phyloP scores from a whole-genome alignment of 2,329 filamentous ascomycete species.

The Huntiella savannae region DNA sequence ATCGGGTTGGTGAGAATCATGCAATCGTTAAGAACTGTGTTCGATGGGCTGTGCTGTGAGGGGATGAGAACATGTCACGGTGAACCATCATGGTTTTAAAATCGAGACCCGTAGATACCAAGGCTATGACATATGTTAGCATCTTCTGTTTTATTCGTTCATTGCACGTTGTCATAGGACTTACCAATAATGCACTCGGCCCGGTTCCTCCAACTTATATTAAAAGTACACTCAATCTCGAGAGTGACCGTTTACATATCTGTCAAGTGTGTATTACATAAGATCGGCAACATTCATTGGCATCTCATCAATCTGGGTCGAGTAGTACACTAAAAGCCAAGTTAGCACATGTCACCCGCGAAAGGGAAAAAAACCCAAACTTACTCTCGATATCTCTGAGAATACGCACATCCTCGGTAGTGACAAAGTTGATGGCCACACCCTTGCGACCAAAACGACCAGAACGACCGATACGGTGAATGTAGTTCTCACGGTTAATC shows the following conservation, averaged over 20 bases:
- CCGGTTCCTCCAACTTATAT: constrained; percentile 13
- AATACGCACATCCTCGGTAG: constrained; percentile 92
- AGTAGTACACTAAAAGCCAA: constrained; percentile 55
- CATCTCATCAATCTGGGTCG: constrained; percentile 96
- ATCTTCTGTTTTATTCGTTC: neutral
- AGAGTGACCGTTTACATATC: constrained; percentile 3
- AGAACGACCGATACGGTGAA: constrained; percentile 91
- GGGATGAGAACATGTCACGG: too few species aligned
- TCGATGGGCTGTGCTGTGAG: too few species aligned
- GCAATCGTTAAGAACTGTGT: too few species aligned
- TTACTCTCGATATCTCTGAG: constrained; percentile 86
- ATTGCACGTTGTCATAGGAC: neutral
- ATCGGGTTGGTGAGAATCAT: too few species aligned
- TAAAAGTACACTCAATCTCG: constrained; percentile 1
- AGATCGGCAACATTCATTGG: constrained; percentile 75
- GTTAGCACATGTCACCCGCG: constrained; percentile 17
- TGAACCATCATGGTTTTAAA: neutral
- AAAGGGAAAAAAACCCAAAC: constrained; percentile 17
- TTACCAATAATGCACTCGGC: constrained; percentile 5
- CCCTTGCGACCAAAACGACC: constrained; percentile 94
- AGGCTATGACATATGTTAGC: neutral
- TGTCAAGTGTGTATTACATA: constrained; percentile 23
- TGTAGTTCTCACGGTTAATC: constrained; percentile 98
- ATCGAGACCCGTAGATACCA: neutral
- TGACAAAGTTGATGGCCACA: constrained; percentile 99